phyloP scores from a whole-genome alignment of 1,139 yeast genomes.

The Sugiyamaella sp. region DNA sequence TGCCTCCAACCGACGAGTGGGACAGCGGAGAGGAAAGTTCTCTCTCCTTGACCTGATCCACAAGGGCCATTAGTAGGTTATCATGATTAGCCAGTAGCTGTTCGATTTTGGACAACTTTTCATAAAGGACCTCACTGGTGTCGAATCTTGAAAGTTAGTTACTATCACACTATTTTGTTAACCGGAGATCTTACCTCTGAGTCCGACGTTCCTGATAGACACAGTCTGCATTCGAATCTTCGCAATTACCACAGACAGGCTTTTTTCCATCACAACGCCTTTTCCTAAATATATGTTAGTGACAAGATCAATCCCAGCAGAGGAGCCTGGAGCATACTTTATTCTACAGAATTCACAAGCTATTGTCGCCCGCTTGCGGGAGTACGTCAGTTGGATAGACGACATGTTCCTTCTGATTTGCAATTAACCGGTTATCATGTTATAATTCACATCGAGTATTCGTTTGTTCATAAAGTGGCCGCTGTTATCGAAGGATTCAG shows the following conservation, averaged over 20 bases:
- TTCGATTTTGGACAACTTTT: constrained; percentile 14
- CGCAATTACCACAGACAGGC: constrained; percentile 28
- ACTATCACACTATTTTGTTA: background rate
- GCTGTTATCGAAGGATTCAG: too few species aligned
- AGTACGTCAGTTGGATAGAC: constrained; percentile 11
- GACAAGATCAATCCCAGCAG: background rate
- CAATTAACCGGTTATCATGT: too few species aligned
- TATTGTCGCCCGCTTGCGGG: constrained; percentile 24
- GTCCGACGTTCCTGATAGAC: constrained; percentile 25
- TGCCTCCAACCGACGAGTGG: background rate
- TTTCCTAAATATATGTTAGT: constrained; percentile 24
- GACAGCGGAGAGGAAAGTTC: constrained; percentile 15
- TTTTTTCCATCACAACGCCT: constrained; percentile 29
- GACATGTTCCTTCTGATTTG: background rate
- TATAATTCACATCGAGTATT: too few species aligned
- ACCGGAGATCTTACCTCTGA: constrained; percentile 17
- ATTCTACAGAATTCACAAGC: constrained; percentile 29
- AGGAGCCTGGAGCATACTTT: constrained; percentile 21
- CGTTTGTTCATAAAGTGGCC: too few species aligned
- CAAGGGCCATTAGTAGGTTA: constrained; percentile 16
- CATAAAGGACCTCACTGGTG: constrained; percentile 9
- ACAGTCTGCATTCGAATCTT: constrained; percentile 25
- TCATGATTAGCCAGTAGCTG: constrained; percentile 14
- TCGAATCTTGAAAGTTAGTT: constrained; percentile 9
- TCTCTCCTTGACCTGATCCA: constrained; percentile 11